Evolutionary conservation across 1,284 basidiomycete species (phyloP).

Genomic region (Moesziomyces parantarcticus): DNA sequence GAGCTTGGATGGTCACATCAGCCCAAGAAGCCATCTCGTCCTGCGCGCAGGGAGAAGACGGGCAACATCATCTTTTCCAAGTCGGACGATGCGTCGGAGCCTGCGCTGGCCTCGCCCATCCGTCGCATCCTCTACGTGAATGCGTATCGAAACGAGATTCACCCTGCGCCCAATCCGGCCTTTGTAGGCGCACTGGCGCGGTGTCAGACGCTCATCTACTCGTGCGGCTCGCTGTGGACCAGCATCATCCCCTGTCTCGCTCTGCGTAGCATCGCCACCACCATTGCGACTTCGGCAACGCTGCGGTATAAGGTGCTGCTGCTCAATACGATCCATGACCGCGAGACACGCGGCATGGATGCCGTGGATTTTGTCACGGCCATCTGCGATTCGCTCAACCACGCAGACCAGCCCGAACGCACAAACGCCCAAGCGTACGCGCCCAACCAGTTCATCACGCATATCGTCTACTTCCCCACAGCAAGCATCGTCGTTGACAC

Average conservation of each 20-base stretch:
- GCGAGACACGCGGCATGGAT: slow-evolving; percentile 87
- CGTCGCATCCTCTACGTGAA: slow-evolving; percentile 89
- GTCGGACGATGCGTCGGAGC: slow-evolving; percentile 69
- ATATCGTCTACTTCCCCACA: slow-evolving; percentile 71
- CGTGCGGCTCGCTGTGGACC: slow-evolving; percentile 90
- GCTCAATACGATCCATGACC: slow-evolving; percentile 86
- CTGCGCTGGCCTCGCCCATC: slow-evolving; percentile 41
- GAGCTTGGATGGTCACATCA: no score
- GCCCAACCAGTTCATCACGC: slow-evolving; percentile 74
- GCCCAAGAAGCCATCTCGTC: background rate
- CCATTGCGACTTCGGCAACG: slow-evolving; percentile 79
- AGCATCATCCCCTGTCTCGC: slow-evolving; percentile 88
- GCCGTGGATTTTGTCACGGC: slow-evolving; percentile 85
- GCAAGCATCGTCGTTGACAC: slow-evolving; percentile 30
- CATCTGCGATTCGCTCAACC: slow-evolving; percentile 78
- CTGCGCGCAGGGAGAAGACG: slow-evolving; percentile 15
- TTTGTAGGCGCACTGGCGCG: slow-evolving; percentile 77
- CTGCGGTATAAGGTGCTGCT: slow-evolving; percentile 85
- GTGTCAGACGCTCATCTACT: slow-evolving; percentile 84
- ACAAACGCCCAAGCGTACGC: slow-evolving; percentile 30
- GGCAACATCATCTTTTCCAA: slow-evolving; percentile 79
- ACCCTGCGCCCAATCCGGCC: slow-evolving; percentile 85
- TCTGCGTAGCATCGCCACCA: slow-evolving; percentile 81
- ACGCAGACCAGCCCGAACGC: slow-evolving; percentile 21
- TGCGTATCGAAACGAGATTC: slow-evolving; percentile 76